These are phyloP conservation scores for Pythium monospermum DNA, from an alignment of 352 stramenopile species.

Conservation along the genomic window DNA sequence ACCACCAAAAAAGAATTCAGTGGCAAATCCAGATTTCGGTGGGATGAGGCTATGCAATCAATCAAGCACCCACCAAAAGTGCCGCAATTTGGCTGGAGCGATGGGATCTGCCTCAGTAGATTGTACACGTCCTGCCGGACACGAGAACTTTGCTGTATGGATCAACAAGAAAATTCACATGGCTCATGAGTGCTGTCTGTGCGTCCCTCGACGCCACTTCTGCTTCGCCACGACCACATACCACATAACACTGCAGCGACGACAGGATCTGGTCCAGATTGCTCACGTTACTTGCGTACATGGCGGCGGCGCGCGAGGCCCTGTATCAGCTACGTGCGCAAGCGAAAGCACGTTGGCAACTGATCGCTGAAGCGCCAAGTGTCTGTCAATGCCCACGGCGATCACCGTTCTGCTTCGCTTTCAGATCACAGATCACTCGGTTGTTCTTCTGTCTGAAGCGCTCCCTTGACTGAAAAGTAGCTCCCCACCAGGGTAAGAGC, in stretches of 20 bases:
- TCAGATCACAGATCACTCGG: too few species aligned
- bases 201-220: too few species aligned
- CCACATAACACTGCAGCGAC: slow-evolving; percentile 77
- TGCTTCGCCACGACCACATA: slow-evolving; percentile 30
- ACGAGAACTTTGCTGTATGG: slow-evolving; percentile 68
- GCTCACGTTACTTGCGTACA: slow-evolving; percentile 85
- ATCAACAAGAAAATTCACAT: neutral
- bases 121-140: slow-evolving; percentile 85
- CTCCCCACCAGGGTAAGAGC: neutral
- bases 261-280: slow-evolving; percentile 86
- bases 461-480: neutral
- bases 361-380: neutral
- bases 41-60: too few species aligned
- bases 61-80: slow-evolving; percentile 50
- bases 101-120: slow-evolving; percentile 80
- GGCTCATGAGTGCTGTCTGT: too few species aligned
- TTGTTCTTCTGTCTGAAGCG: neutral
- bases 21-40: too few species aligned
- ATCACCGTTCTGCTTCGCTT: neutral
- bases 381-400: neutral
- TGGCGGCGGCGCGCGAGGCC: slow-evolving; percentile 19
- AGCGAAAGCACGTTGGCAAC: neutral
- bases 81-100: slow-evolving; percentile 77
- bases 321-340: too few species aligned
- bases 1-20: neutral